Evolutionary conservation across 345 rosid species (phyloP).

Genomic region (Moringa oleifera): DNA sequence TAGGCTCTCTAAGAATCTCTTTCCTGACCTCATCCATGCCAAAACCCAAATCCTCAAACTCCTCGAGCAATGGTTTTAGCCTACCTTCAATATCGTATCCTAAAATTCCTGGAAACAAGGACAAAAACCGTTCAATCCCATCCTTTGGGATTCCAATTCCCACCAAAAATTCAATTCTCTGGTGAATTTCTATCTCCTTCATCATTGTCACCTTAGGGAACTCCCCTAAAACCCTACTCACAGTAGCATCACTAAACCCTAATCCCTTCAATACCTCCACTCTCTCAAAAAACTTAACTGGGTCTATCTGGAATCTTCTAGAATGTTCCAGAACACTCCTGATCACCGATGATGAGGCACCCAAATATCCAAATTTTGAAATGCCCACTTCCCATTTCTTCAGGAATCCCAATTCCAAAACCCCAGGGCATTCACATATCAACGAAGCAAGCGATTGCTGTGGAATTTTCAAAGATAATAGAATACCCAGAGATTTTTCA

Average conservation of each 20-base stretch:
- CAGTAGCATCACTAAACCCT: slow-evolving; percentile 49
- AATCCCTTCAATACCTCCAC: slow-evolving; percentile 41
- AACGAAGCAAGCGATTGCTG: slow-evolving; percentile 43
- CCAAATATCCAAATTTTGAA: slow-evolving; percentile 18
- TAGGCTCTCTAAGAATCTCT: slow-evolving; percentile 62
- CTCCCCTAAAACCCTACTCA: slow-evolving; percentile 42
- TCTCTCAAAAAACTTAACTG: slow-evolving; percentile 35
- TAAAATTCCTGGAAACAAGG: slow-evolving; percentile 41
- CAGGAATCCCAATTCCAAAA: slow-evolving; percentile 53
- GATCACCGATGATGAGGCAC: slow-evolving; percentile 32
- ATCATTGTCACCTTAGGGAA: slow-evolving; percentile 46
- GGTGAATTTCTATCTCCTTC: slow-evolving; percentile 36
- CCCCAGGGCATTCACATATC: slow-evolving; percentile 55
- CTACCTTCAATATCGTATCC: slow-evolving; percentile 47
- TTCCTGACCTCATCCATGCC: slow-evolving; percentile 32
- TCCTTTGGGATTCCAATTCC: slow-evolving; percentile 33
- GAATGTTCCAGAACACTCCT: slow-evolving; percentile 45
- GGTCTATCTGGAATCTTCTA: slow-evolving; percentile 40
- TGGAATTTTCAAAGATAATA: slow-evolving; percentile 51
- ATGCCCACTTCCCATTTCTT: slow-evolving; percentile 47
- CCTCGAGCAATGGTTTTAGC: slow-evolving; percentile 55
- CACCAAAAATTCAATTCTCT: slow-evolving; percentile 46
- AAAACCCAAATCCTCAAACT: slow-evolving; percentile 58
- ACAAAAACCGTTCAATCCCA: slow-evolving; percentile 44
- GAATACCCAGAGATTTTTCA: slow-evolving; percentile 49